Base-by-base conservation (phyloP, 75 land plant genomes). In the Pinus taeda region DNA sequence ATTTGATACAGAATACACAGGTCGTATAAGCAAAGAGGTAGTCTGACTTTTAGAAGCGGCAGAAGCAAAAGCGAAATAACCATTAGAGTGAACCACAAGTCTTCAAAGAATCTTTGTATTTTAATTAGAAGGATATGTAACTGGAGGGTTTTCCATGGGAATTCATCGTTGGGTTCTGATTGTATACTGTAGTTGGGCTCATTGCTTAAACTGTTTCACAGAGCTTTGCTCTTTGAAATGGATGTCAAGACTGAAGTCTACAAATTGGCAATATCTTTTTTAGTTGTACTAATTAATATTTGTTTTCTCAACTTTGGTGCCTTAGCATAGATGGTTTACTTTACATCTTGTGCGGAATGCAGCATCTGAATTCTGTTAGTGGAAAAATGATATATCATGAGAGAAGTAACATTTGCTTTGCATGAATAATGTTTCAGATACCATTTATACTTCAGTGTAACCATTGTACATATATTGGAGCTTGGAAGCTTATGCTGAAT, bases 191-290 rank as follows among this genome's bases (percentile, higher is more conserved):
- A n/a, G 9, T 39, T 39, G 15, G 49, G 72, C 18, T 45, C 22
- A 42, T 69, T 69, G 53, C 42, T 69, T 45, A 1, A 69, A 69
- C 36, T 69, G 72, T 69, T 69, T 69, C 45, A 69, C 21, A 39
- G 72, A 69, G 72, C 55, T 69, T 39, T 42, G 53, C 22, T 69
- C 22, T 8, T 42, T 69, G 72, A 69, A 69, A 69, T 45, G 42
- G 49, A 69, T 69, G 72, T 4, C 20, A 39, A 20, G 72, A n/a
- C 49, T 69, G 72, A 69, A 69, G 39, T 69, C 22, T 20, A 45
- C 72, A 69, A 42, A 22, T 69, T 69, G 72, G 49, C 49, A 69
- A 69, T 69, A 42, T 49, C 55, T 49, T 49, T 49, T 49, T 49
- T 49, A 49, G 55, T 49, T 49, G 12, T 49, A 49, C 55, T 49